These are phyloP conservation scores for Stephania japonica DNA, from an alignment of 164 flowering plant species.

Conservation along the genomic window DNA sequence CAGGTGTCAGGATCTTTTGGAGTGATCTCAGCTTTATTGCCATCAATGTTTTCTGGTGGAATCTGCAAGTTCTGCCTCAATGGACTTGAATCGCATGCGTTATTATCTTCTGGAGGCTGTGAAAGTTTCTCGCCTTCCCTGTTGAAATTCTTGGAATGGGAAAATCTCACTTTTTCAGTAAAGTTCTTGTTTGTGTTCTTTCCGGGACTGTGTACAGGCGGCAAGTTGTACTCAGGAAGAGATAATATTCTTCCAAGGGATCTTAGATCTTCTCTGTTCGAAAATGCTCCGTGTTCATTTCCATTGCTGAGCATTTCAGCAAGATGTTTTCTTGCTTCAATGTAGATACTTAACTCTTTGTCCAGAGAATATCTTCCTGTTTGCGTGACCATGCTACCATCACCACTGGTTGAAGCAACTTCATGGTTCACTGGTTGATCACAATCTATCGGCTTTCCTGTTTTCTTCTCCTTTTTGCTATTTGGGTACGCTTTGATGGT, in stretches of 20 bases:
- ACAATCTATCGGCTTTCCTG: conserved; percentile 12
- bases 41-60: conserved; percentile 14
- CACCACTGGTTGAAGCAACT: conserved; percentile 18
- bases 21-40: conserved; percentile 17
- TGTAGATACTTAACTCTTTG: conserved; percentile 50
- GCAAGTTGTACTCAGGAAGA: conserved; percentile 48
- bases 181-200: conserved; percentile 29
- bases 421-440: conserved; percentile 14
- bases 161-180: conserved; percentile 33
- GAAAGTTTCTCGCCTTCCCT: conserved; percentile 18
- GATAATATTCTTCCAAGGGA: conserved; percentile 67
- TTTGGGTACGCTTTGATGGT: conserved; percentile 15
- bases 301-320: conserved; percentile 58
- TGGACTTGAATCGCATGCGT: conserved; percentile 17
- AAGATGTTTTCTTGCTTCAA: conserved; percentile 81
- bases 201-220: conserved; percentile 59
- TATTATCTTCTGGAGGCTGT: conserved; percentile 20
- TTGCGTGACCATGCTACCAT: conserved; percentile 10
- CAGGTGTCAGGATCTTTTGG: conserved; percentile 15
- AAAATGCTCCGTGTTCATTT: conserved; percentile 29
- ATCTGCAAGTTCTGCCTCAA: conserved; percentile 18
- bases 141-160: conserved; percentile 21
- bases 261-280: conserved; percentile 31
- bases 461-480: conserved; percentile 16
- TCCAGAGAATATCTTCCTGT: conserved; percentile 20